Evolutionary conservation across 2,329 filamentous ascomycete species (phyloP), one percentile per base, ranked within the genome.

Genomic region (Knufia fluminis): DNA sequence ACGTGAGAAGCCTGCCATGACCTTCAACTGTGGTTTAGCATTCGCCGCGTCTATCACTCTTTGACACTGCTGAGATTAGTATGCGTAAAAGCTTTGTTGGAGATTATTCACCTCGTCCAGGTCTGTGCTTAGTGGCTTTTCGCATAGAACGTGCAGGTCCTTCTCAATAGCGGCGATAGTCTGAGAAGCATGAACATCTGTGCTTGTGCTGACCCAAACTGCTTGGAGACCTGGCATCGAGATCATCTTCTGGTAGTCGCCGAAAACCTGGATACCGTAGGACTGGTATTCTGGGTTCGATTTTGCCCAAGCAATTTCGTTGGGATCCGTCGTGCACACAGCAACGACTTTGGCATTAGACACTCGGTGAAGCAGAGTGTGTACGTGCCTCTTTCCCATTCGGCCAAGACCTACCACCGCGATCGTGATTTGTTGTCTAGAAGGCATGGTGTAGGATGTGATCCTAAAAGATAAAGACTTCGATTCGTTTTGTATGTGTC

Each of bases 1-100:
- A 26, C 79, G 74, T 4, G 76, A 79, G 69, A 82, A 82, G 3
- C 78, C 79, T 57, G 77, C 80, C 71, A 83, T 76, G 45, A 83
- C 78, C 63, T 83, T 83, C n/a, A 80, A 69, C 47, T 81, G 61
- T 1, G 79, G 78, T 43, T 75, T 72, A 53, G 38, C 46, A 20
- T 49, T 48, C 38, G 46, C 41, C 10, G 75, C 76, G 46, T 76
- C 71, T 52, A 83, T 68, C 39, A 84, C 79, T 20, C 71, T 66
- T 67, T 80, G 73, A 48, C 74, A 78, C 77, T 81, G 52, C 46
- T 70, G 36, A n/a, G 41, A 14, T 32, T 26, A 22, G 28, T 26
- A 24, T n/a, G 44, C 36, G n/a, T n/a, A 19, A 14, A 43, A 16
- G 26, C 19, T n/a, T 77, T 78, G 42, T 77, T 69, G 51, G 75